These are phyloP conservation scores for Acanthamoeba sp. DNA, from an alignment of 208 protist genomes.

Conservation along the genomic window DNA sequence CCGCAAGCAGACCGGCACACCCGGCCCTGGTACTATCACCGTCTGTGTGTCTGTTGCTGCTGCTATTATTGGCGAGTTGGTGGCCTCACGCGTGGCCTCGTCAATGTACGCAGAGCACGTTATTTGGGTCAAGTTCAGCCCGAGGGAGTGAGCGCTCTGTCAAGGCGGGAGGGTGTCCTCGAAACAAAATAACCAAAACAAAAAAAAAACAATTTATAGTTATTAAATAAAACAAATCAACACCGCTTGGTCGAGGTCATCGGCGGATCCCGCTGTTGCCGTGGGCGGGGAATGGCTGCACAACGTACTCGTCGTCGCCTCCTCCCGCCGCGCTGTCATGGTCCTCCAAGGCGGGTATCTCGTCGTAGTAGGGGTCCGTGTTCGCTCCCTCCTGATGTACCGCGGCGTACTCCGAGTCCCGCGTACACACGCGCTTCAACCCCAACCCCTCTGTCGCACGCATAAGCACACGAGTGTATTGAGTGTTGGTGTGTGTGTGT, in stretches of 20 bases:
- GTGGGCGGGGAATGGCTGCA: background rate
- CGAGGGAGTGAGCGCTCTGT: background rate
- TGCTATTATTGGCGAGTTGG: background rate
- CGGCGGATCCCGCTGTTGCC: background rate
- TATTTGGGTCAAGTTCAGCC: slow-evolving; percentile 8
- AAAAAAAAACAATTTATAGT: background rate
- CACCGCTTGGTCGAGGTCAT: background rate
- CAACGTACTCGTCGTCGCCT: background rate
- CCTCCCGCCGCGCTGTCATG: background rate
- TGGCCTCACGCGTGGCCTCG: background rate
- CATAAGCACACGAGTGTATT: no score
- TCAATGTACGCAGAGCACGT: background rate
- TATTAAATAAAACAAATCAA: background rate
- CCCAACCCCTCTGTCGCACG: background rate
- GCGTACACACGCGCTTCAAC: background rate
- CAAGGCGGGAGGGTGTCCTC: no score
- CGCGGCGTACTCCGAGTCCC: background rate
- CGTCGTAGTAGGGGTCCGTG: slow-evolving; percentile 6
- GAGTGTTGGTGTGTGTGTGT: background rate
- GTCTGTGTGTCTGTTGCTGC: background rate
- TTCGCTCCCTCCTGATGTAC: background rate
- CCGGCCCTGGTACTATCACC: background rate
- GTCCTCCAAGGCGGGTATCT: background rate
- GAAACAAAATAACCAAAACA: background rate
- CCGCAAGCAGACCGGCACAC: background rate